Evolutionary conservation across 257 asterid genomes (phyloP), one percentile per base, ranked within the genome.

Genomic region (Rubia yunnanensis): DNA sequence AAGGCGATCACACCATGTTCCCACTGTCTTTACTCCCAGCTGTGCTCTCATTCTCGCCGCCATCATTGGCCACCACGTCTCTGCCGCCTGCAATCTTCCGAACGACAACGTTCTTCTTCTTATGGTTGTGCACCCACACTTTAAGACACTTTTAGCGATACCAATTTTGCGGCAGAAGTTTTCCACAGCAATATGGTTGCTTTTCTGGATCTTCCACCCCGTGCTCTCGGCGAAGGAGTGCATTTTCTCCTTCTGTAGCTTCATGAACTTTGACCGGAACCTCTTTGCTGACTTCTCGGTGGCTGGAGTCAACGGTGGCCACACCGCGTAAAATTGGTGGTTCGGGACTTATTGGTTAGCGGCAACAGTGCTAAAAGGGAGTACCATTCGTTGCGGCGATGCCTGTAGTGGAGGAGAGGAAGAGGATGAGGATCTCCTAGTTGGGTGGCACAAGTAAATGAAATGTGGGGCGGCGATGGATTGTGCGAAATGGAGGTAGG

Each of bases 201-300:
- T 24, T 46, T 67, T 85, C 38, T 78, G 88, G 83, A 89, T 62
- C 68, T 77, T 84, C 96, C 96, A 89, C 2, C 88, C 92, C 4
- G 84, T 2, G 24, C 73, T 81, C 31, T 70, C 87, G 3, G 96
- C 71, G 10, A 86, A 89, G 23, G 60, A 61, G 0, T 28, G 86
- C 95, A 89, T 86, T 34, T 80, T 84, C 41, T 72, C 90, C 75
- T 83, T 89, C 78, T 89, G 96, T 0, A 75, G 76, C 4, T 65
- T 79, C 27, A 77, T 84, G 78, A 86, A 89, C 61, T 75, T 86
- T 28, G 95, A 78, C 24, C 96, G 63, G 72, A 80, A 82, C 36
- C 96, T 79, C 79, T 89, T 89, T 24, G 32, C 28, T 0, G 69
- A 17, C 34, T 77, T 70, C 0, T 22, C 41, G 0, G 59, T 78